A percentile compares a stretch with the other conserved stretches of the same genome.
Evolutionary conservation across 331 rosid species (phyloP).

Genomic region (Arachis monticola): DNA sequence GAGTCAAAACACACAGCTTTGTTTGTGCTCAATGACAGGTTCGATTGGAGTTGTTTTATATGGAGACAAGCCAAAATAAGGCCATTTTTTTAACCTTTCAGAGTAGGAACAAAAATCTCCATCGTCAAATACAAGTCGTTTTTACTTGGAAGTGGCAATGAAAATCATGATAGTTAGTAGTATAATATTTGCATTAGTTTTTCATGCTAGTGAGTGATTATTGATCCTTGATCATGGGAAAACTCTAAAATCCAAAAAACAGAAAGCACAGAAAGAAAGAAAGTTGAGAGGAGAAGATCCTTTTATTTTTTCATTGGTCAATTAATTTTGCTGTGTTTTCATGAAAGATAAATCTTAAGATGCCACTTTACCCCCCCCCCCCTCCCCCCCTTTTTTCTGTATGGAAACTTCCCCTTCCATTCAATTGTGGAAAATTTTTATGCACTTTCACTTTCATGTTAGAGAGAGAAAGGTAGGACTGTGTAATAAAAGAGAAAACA

Average conservation of each 20-base stretch:
- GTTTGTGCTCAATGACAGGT: neutral
- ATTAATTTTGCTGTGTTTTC: constrained; percentile 52
- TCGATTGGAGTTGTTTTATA: too few species aligned
- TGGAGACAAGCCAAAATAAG: neutral
- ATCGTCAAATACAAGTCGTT: too few species aligned
- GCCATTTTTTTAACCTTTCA: constrained; percentile 26
- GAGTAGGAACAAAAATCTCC: constrained; percentile 1
- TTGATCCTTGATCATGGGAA: constrained; percentile 20
- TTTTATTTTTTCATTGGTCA: constrained; percentile 50
- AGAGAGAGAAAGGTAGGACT: constrained; percentile 17
- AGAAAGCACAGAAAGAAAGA: constrained; percentile 44
- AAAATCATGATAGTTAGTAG: neutral
- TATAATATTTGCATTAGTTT: constrained; percentile 11
- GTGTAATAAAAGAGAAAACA: constrained; percentile 69
- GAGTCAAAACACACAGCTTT: constrained; percentile 39
- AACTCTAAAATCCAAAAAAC: constrained; percentile 15
- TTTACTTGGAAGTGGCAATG: too few species aligned
- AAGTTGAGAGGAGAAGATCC: constrained; percentile 39
- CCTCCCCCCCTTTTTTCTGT: constrained; percentile 48
- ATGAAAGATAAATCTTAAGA: constrained; percentile 81
- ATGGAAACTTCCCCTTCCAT: constrained; percentile 51
- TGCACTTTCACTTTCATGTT: constrained; percentile 75
- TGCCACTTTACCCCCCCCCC: constrained; percentile 58
- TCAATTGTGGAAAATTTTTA: constrained; percentile 45
- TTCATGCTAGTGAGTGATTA: constrained; percentile 10